Conservation (phyloP, 192 early-diverging fungal genomes). For the Podochytrium sp. region DNA sequence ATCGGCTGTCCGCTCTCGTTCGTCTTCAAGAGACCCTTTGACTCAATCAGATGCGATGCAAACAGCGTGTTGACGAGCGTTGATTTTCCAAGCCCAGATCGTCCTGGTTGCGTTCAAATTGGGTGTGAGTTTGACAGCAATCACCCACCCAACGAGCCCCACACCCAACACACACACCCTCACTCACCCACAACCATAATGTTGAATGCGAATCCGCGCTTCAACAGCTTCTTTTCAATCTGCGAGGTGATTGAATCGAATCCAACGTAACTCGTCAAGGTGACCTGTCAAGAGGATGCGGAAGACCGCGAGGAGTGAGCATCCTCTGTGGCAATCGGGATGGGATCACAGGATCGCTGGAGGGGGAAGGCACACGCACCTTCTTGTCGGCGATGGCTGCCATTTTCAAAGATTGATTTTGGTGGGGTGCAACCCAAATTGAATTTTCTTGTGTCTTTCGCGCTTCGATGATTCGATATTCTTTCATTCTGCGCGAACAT, state of each 20-base stretch:
- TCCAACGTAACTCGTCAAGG: conserved; percentile 91
- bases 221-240: conserved; percentile 96
- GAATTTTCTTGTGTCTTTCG: too few relatives aligned
- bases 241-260: conserved; percentile 97
- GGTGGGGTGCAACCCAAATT: too few relatives aligned
- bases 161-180: not conserved
- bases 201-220: conserved; percentile 98
- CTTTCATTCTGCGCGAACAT: too few relatives aligned
- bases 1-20: conserved; percentile 71
- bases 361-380: not conserved
- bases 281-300: not conserved
- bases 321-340: not conserved
- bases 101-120: conserved; percentile 57
- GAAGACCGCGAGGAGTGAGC: too few relatives aligned
- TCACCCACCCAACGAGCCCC: not conserved
- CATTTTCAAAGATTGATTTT: too few relatives aligned
- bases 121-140: not conserved
- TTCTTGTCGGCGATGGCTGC: not conserved
- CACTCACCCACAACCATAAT: conserved; percentile 93
- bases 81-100: conserved; percentile 96
- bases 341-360: not conserved
- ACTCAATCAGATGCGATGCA: conserved; percentile 92
- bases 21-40: conserved; percentile 80
- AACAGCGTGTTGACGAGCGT: conserved; percentile 99
- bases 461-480: too few relatives aligned